Conservation (phyloP, 169 alveolate species). For the Cryptosporidium sp. region DNA sequence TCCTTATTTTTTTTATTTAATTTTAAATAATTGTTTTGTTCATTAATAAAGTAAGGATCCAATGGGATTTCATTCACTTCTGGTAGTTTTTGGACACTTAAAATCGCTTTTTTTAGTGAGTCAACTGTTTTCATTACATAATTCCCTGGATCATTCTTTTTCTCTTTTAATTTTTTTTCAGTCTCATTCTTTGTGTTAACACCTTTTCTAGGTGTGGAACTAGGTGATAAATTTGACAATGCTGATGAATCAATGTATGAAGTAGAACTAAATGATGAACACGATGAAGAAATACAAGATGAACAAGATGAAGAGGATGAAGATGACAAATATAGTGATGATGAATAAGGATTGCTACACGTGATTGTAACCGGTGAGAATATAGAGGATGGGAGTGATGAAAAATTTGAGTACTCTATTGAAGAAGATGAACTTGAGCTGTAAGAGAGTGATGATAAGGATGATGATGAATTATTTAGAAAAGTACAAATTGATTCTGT, state of each 20-base stretch:
- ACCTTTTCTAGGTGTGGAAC: background rate
- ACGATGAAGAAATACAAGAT: slow-evolving; percentile 28
- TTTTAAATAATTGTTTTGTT: background rate
- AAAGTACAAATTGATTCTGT: background rate
- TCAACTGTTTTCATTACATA: background rate
- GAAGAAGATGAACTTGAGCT: slow-evolving; percentile 5
- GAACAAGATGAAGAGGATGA: slow-evolving; percentile 35
- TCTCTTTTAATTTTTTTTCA: too few species aligned
- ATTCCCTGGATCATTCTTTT: background rate
- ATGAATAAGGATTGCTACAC: background rate
- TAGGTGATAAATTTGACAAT: background rate
- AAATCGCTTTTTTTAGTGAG: background rate
- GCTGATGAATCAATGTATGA: slow-evolving; percentile 5
- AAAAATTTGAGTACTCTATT: background rate
- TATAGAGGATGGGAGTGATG: slow-evolving; percentile 1
- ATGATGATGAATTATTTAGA: background rate
- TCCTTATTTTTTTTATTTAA: background rate
- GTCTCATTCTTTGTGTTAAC: background rate
- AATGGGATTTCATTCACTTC: slow-evolving; percentile 30
- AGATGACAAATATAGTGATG: background rate
- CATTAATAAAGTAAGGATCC: slow-evolving; percentile 11
- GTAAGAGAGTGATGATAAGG: slow-evolving; percentile 7
- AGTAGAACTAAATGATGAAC: slow-evolving; percentile 29
- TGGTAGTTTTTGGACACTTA: slow-evolving; percentile 33
- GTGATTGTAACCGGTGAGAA: background rate